phyloP scores from a whole-genome alignment of 169 alveolate species.

The Cryptosporidium meleagridis region DNA sequence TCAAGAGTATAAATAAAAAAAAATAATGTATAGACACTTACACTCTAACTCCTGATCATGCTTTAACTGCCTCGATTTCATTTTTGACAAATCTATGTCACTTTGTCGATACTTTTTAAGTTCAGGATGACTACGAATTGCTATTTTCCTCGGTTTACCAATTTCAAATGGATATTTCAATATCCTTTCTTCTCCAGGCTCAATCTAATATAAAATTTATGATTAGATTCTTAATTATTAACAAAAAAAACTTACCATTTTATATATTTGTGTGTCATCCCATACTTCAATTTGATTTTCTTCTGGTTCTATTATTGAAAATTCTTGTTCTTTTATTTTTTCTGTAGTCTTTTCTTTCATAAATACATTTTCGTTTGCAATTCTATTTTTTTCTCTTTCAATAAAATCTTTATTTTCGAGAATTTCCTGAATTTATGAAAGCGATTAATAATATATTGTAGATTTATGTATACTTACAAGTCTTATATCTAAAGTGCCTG shows the following conservation, averaged over 20 bases:
- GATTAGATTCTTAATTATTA: background rate
- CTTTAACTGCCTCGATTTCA: slow-evolving; percentile 12
- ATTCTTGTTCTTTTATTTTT: slow-evolving; percentile 11
- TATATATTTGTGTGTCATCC: slow-evolving; percentile 39
- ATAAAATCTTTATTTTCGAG: slow-evolving; percentile 9
- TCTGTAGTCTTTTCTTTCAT: slow-evolving; percentile 8
- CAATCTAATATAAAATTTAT: background rate
- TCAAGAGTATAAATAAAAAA: background rate
- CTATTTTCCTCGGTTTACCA: slow-evolving; percentile 11
- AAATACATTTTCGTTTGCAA: background rate
- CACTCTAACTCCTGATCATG: slow-evolving; percentile 51
- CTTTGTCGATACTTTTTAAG: background rate
- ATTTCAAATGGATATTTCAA: background rate
- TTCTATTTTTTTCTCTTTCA: background rate
- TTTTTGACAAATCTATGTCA: slow-evolving; percentile 27
- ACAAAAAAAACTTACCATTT: slow-evolving; percentile 15
- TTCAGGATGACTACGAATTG: slow-evolving; percentile 55
- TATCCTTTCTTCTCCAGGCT: slow-evolving; percentile 41
- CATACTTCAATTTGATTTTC: slow-evolving; percentile 42
- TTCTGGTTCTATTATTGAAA: slow-evolving; percentile 34
- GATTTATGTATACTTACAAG: background rate
- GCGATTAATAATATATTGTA: background rate
- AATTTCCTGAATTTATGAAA: background rate
- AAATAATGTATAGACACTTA: background rate
- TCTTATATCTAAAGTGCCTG: background rate